Evolutionary conservation across 306 rosid species (phyloP).

Genomic region (Macrotyloma uniflorum): DNA sequence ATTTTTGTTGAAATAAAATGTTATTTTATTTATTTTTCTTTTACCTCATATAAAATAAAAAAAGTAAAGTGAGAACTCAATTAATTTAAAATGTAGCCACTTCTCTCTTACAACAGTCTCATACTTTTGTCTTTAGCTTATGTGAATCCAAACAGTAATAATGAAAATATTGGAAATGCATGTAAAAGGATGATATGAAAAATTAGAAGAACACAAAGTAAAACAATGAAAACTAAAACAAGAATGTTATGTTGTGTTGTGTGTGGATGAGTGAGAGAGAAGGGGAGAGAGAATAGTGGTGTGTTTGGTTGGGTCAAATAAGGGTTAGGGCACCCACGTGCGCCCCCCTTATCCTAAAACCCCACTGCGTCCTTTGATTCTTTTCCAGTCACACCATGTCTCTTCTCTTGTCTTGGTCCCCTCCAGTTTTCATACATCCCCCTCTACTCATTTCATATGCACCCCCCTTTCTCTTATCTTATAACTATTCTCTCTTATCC

Average conservation of each 20-base stretch:
- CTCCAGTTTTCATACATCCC: slow-evolving; percentile 12
- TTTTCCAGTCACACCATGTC: slow-evolving; percentile 39
- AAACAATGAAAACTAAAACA: neutral
- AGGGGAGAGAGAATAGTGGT: neutral
- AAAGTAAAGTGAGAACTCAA: too few relatives aligned
- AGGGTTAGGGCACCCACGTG: slow-evolving; percentile 81
- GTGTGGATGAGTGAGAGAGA: neutral
- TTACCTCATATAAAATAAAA: too few relatives aligned
- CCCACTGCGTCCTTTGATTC: slow-evolving; percentile 51
- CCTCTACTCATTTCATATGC: slow-evolving; percentile 9
- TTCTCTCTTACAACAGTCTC: too few relatives aligned
- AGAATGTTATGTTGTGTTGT: neutral
- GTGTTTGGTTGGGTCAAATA: slow-evolving; percentile 53
- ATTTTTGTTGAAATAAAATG: too few relatives aligned
- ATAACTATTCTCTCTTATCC: neutral
- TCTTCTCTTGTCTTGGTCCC: slow-evolving; percentile 41
- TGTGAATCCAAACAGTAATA: too few relatives aligned
- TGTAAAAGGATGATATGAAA: neutral
- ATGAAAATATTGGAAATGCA: neutral
- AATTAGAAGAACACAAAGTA: neutral
- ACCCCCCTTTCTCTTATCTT: neutral
- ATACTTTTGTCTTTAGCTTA: too few relatives aligned
- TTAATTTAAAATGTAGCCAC: too few relatives aligned
- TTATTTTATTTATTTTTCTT: too few relatives aligned
- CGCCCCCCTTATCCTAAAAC: slow-evolving; percentile 59